Percentiles rank a stretch among this genome's conserved stretches.
Evolutionary conservation across 257 asterid genomes (phyloP).

Genomic region (Apocynum venetum): DNA sequence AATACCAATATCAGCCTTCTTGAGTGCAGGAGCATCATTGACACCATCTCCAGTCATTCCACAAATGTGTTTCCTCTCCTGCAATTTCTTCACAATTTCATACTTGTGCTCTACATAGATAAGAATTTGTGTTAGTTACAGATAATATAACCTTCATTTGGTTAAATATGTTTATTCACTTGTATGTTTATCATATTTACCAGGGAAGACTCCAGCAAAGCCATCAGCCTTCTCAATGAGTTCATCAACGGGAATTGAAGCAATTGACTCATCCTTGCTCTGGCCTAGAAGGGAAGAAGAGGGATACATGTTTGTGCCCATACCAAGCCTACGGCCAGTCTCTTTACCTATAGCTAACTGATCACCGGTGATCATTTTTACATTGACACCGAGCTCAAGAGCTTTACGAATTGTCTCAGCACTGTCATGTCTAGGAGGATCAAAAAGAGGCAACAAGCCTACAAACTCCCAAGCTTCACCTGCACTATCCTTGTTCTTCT

Average conservation of each 20-base stretch:
- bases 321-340: conserved; percentile 86
- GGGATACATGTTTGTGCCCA: conserved; percentile 98
- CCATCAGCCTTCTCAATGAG: conserved; percentile 94
- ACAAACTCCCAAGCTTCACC: conserved; percentile 83
- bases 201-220: conserved; percentile 95
- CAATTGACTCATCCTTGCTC: conserved; percentile 59
- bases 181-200: conserved; percentile 22
- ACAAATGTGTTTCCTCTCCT: conserved; percentile 70
- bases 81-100: conserved; percentile 83
- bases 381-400: conserved; percentile 85
- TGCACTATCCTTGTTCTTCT: conserved; percentile 53
- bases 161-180: not conserved
- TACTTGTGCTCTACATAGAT: conserved; percentile 59
- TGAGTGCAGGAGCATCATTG: conserved; percentile 86
- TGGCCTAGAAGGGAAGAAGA: conserved; percentile 88
- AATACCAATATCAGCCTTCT: conserved; percentile 83
- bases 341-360: conserved; percentile 91
- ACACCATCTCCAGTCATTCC: conserved; percentile 98
- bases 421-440: conserved; percentile 95
- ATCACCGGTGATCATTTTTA: conserved; percentile 94
- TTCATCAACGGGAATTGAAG: conserved; percentile 73
- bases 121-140: not conserved
- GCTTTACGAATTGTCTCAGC: conserved; percentile 82
- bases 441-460: conserved; percentile 80
- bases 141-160: not conserved